Conservation (phyloP, 768 basidiomycete species). For the Galerina sulciceps region DNA sequence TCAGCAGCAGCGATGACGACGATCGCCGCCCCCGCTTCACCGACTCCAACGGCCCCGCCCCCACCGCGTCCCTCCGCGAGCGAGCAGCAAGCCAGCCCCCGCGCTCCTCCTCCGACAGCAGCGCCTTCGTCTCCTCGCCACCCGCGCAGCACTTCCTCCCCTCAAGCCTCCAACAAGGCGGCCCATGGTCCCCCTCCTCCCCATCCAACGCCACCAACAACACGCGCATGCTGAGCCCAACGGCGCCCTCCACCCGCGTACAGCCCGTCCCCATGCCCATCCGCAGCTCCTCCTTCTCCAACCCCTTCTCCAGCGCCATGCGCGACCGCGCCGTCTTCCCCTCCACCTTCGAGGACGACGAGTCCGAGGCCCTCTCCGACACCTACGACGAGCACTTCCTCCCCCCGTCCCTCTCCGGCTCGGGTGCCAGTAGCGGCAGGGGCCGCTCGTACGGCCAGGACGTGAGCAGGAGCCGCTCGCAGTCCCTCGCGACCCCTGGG, state of each 20-base stretch:
- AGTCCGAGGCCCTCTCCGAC: constrained; percentile 66
- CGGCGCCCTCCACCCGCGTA: constrained; percentile 34
- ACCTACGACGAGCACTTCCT: constrained; percentile 63
- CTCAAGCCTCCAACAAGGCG: constrained; percentile 43
- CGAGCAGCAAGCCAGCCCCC: constrained; percentile 76
- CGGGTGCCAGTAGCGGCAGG: constrained; percentile 25
- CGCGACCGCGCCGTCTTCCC: constrained; percentile 65
- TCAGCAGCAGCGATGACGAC: neutral
- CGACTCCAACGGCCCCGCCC: constrained; percentile 40
- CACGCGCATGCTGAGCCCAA: constrained; percentile 46
- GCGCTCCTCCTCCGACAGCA: constrained; percentile 42
- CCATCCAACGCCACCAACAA: too few species aligned
- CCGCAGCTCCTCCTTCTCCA: constrained; percentile 71
- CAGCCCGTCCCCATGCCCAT: constrained; percentile 64
- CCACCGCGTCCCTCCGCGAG: constrained; percentile 50
- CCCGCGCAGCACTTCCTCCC: constrained; percentile 56
- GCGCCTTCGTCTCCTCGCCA: constrained; percentile 53
- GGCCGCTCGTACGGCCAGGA: constrained; percentile 69
- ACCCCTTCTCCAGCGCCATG: constrained; percentile 66
- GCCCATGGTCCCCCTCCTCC: constrained; percentile 45
- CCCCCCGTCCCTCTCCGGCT: constrained; percentile 40
- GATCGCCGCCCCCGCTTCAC: neutral
- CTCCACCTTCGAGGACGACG: constrained; percentile 84
- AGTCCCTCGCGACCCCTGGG: constrained; percentile 65
- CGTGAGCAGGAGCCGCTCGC: constrained; percentile 73